phyloP scores from a whole-genome alignment of 2,329 filamentous ascomycete species.

The Sordariomycetes sp. region DNA sequence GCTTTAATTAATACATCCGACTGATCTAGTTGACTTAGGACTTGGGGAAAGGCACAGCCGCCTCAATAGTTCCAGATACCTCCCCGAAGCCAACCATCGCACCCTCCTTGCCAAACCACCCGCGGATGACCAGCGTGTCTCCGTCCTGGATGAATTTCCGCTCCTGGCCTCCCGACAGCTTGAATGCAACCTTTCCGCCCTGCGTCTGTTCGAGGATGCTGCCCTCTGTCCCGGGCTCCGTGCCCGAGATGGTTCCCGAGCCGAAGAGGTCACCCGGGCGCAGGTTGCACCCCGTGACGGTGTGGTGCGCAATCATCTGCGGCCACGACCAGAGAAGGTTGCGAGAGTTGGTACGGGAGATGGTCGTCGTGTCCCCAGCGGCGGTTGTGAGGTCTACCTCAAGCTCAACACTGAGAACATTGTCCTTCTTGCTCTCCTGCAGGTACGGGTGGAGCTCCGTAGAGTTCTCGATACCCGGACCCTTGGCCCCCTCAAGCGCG shows the following conservation, averaged over 20 bases:
- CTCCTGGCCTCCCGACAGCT: constrained; percentile 22
- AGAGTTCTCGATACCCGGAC: neutral
- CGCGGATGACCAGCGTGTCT: constrained; percentile 27
- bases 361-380: neutral
- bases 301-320: constrained; percentile 68
- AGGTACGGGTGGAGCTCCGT: constrained; percentile 3
- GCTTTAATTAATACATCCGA: too few relatives aligned
- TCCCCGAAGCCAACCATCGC: constrained; percentile 28
- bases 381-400: neutral
- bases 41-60: neutral
- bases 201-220: constrained; percentile 31
- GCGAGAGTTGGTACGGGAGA: constrained; percentile 7
- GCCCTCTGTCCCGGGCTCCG: constrained; percentile 21
- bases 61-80: constrained; percentile 19
- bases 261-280: constrained; percentile 58
- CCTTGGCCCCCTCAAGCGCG: constrained; percentile 22
- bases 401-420: constrained; percentile 4
- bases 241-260: constrained; percentile 26
- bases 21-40: too few relatives aligned
- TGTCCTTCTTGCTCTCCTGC: constrained; percentile 1
- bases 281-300: constrained; percentile 57
- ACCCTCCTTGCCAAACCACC: constrained; percentile 18
- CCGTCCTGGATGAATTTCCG: constrained; percentile 31
- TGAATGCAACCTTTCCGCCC: constrained; percentile 27
- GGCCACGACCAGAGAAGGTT: constrained; percentile 59